Evolutionary conservation across 176 grass and related monocot genomes (phyloP).

Genomic region (Luzula sylvatica): DNA sequence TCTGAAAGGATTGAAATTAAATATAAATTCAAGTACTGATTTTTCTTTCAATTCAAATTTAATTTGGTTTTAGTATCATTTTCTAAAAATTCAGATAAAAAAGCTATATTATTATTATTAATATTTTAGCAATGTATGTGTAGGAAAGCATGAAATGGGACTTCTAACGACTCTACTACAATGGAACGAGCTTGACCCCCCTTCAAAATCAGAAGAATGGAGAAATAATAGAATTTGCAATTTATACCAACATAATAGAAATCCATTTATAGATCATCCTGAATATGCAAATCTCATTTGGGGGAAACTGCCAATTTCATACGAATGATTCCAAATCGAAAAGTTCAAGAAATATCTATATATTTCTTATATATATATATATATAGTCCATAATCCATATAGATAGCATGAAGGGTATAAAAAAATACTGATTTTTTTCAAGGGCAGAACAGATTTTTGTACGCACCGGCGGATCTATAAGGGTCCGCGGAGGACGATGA

Average conservation of each 20-base stretch:
- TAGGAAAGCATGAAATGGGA: slow-evolving; percentile 55
- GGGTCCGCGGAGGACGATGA: no score
- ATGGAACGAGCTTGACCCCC: slow-evolving; percentile 69
- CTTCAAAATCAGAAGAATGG: slow-evolving; percentile 46
- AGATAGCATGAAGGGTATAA: no score
- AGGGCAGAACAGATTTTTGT: no score
- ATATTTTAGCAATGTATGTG: neutral
- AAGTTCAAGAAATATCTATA: no score
- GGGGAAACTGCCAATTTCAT: slow-evolving; percentile 28
- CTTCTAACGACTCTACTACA: slow-evolving; percentile 48
- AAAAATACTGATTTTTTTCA: no score
- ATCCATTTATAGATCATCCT: slow-evolving; percentile 71
- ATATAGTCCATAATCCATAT: no score
- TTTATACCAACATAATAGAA: slow-evolving; percentile 65
- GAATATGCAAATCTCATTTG: slow-evolving; percentile 64
- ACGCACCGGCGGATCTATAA: no score
- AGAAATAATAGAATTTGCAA: slow-evolving; percentile 59
- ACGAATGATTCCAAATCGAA: slow-evolving; percentile 1
- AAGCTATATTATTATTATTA: no score
- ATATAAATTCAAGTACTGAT: no score
- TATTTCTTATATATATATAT: no score
- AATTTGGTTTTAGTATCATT: neutral
- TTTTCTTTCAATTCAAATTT: neutral
- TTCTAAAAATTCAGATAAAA: no score
- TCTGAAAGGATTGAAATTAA: no score